Evolutionary conservation across 2,329 filamentous ascomycete genomes (phyloP).

Genomic region (Tolypocladium tropicale): DNA sequence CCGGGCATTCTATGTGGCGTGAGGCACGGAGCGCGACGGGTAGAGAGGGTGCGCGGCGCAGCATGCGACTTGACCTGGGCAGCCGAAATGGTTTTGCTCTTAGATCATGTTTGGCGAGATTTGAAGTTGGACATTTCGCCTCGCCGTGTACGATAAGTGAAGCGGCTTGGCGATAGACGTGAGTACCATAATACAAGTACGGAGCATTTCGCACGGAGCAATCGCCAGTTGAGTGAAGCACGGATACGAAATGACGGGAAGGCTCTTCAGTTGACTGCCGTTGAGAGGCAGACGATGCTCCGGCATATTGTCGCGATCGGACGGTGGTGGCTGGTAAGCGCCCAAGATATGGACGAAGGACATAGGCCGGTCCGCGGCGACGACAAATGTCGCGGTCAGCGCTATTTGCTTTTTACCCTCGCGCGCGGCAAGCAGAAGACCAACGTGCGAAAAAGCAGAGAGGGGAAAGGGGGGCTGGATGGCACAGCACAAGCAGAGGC

Average conservation of each 20-base stretch:
- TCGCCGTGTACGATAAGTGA: background rate
- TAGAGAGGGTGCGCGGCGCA: background rate
- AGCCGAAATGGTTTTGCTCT: background rate
- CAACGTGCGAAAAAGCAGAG: no score
- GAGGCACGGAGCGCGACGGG: background rate
- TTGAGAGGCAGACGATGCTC: background rate
- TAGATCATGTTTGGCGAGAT: background rate
- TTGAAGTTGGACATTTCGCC: background rate
- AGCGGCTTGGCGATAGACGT: background rate
- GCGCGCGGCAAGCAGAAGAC: background rate
- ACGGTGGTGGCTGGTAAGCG: no score
- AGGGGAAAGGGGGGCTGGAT: no score
- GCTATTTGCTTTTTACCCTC: no score
- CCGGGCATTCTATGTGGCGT: conserved; percentile 1
- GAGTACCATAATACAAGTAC: background rate
- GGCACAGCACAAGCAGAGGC: background rate
- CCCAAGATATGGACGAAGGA: no score
- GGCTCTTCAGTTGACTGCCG: no score
- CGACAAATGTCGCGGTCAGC: background rate
- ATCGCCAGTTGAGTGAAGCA: background rate
- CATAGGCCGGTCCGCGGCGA: no score
- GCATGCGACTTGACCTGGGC: background rate
- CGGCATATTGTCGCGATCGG: background rate
- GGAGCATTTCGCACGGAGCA: background rate
- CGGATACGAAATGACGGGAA: background rate